Base-by-base conservation (phyloP, 805 yeast species). In the Barnettozyma pratensis region DNA sequence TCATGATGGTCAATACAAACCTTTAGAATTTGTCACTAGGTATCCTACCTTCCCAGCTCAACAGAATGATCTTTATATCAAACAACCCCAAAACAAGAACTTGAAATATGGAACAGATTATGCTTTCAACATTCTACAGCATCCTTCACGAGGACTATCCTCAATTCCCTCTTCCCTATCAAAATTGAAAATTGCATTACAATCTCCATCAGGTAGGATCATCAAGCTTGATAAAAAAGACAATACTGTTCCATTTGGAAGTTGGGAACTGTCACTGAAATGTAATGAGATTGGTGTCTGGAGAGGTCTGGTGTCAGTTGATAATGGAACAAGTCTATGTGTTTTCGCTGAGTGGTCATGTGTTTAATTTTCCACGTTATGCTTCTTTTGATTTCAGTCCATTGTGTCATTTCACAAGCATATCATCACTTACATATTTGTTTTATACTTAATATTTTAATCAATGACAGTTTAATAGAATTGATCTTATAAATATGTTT, bases 271-370 rank as follows among this genome's bases (percentile, higher is more conserved):
- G n/a, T 71, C 75, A 39, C 69, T 85, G 27, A 76, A 77, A 49
- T 72, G 88, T 48, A 76, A 75, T 52, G 97, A 91, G 61, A 63
- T 68, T 1, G 99, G 99, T 3, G 63, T 75, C 14, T 94, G 96
- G 88, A 76, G 91, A 49, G 92, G 89, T 2, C 75, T 91, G 42
- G 88, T 88, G 0, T 78, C 85, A 37, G 84, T 88, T 8, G 92
- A 88, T 53, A 78, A 82, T 38, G 87, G 87, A 4, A 75, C 75
- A 47, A 83, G 89, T 46, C 87, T 96, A 88, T 85, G 89, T 58
- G 88, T 87, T 4, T 89, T 87, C 67, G 90, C 96, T 11, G 96
- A 90, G 65, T 92, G 99, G 99, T 71, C 72, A 32, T 85, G 92
- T 64, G 14, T 34, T 8, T 53, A 26, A 42, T n/a, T 25, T 19